Conservation (phyloP, 225 moss, liverwort and hornwort genomes). For the Bryoerythrophyllum caledonicum region DNA sequence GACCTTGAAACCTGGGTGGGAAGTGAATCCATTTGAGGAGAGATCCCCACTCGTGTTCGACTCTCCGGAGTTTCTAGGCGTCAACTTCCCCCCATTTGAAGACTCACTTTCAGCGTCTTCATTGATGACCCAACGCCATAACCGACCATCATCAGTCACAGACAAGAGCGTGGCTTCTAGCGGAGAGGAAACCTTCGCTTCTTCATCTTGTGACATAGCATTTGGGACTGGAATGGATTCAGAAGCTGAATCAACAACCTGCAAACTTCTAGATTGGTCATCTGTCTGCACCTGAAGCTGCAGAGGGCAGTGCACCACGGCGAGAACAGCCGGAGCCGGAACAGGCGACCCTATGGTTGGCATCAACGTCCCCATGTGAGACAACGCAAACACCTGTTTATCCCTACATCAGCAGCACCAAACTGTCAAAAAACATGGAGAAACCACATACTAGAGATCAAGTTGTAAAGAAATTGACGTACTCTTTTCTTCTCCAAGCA, state of each 20-base stretch:
- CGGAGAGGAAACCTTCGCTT: conserved; percentile 25
- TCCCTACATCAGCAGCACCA: conserved; percentile 59
- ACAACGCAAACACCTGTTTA: conserved; percentile 80
- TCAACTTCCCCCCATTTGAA: conserved; percentile 31
- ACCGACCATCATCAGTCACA: conserved; percentile 87
- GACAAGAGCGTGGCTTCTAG: conserved; percentile 75
- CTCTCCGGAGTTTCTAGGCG: conserved; percentile 29
- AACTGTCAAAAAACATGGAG: conserved; percentile 16
- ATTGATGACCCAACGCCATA: conserved; percentile 90
- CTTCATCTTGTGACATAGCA: conserved; percentile 33
- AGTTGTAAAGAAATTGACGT: conserved; percentile 30
- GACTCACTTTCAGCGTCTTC: conserved; percentile 42
- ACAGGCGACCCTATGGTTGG: conserved; percentile 85
- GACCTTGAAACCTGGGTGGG: conserved; percentile 74
- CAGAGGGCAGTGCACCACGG: conserved; percentile 85
- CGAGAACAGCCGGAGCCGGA: conserved; percentile 81
- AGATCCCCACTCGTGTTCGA: conserved; percentile 39
- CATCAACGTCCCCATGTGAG: conserved; percentile 75
- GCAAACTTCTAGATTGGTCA: conserved; percentile 56
- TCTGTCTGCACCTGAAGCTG: conserved; percentile 78
- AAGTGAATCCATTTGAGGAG: conserved; percentile 38
- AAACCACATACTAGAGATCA: neutral
- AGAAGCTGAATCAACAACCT: conserved; percentile 56
- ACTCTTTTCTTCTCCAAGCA: conserved; percentile 93
- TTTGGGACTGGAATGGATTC: conserved; percentile 51